Conservation (phyloP, 257 asterid species). For the Jasminum sambac region DNA sequence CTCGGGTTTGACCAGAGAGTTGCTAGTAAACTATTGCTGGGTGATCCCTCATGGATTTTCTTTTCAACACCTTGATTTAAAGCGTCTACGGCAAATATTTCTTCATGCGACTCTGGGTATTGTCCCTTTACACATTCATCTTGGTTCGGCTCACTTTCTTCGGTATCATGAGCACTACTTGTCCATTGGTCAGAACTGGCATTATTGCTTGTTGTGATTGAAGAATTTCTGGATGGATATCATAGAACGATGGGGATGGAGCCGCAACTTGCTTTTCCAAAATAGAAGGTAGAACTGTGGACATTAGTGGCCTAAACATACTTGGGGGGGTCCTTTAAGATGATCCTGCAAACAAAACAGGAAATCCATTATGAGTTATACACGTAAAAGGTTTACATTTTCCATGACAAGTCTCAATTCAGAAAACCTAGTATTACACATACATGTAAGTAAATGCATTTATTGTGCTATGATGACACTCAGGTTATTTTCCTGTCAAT, state of each 20-base stretch:
- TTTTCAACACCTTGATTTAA: constrained; percentile 37
- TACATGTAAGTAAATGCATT: background rate
- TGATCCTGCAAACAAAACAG: constrained; percentile 60
- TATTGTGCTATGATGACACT: background rate
- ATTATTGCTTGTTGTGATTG: constrained; percentile 87
- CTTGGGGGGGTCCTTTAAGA: constrained; percentile 76
- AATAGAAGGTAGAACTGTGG: constrained; percentile 82
- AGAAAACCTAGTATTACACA: background rate
- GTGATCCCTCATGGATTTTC: constrained; percentile 32
- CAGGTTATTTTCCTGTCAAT: background rate
- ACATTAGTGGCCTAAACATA: constrained; percentile 94
- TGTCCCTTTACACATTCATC: constrained; percentile 48
- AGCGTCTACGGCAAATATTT: constrained; percentile 61
- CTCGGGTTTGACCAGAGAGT: constrained; percentile 14
- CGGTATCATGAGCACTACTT: constrained; percentile 66
- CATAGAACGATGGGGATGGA: constrained; percentile 51
- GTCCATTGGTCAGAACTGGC: constrained; percentile 82
- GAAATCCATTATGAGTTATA: constrained; percentile 8
- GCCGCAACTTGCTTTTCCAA: constrained; percentile 59
- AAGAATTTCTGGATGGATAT: constrained; percentile 81
- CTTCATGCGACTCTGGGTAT: constrained; percentile 45
- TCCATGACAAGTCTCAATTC: constrained; percentile 3
- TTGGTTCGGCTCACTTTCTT: constrained; percentile 67
- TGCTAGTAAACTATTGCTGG: constrained; percentile 31
- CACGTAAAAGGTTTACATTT: background rate